Percentiles rank a stretch among this genome's conserved stretches.
phyloP scores from a whole-genome alignment of 2,329 filamentous ascomycete genomes.

The Domatiomyces catenatus region DNA sequence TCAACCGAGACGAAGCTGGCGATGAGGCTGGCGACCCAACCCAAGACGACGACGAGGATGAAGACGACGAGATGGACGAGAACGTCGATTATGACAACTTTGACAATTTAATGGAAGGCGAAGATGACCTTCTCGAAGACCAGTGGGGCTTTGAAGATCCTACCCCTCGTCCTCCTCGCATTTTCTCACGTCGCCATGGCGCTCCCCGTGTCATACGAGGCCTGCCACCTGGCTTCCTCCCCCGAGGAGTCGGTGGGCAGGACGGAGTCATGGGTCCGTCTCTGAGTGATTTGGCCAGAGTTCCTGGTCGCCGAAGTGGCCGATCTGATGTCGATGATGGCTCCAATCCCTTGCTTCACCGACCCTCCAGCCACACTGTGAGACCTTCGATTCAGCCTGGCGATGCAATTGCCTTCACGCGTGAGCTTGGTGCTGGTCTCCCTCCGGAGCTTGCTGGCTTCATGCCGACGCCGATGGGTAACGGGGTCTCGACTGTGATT shows the following conservation, averaged over 20 bases:
- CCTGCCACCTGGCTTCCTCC: slow-evolving; percentile 35
- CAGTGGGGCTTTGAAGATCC: slow-evolving; percentile 37
- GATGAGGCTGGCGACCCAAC: slow-evolving; percentile 42
- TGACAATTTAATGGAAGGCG: slow-evolving; percentile 12
- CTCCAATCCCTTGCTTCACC: slow-evolving; percentile 70
- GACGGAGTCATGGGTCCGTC: slow-evolving; percentile 5
- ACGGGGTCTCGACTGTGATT: slow-evolving; percentile 15
- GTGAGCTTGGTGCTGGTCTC: background rate
- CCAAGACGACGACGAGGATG: slow-evolving; percentile 29
- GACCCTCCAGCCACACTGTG: slow-evolving; percentile 23
- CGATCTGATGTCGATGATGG: slow-evolving; percentile 58
- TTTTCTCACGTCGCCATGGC: slow-evolving; percentile 26
- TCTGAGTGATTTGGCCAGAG: slow-evolving; percentile 4
- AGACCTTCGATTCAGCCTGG: background rate
- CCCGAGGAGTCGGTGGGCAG: slow-evolving; percentile 30
- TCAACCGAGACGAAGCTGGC: slow-evolving; percentile 35
- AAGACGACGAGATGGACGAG: slow-evolving; percentile 29
- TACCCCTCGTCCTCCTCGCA: slow-evolving; percentile 32
- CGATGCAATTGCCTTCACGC: background rate
- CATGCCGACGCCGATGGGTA: background rate
- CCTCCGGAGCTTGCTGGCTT: background rate
- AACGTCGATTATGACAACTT: slow-evolving; percentile 22
- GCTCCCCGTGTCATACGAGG: slow-evolving; percentile 39
- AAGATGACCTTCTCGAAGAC: slow-evolving; percentile 29
- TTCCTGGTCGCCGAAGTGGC: slow-evolving; percentile 23